phyloP scores from a whole-genome alignment of 202 grass and related monocot species.

The Panicum hallii region DNA sequence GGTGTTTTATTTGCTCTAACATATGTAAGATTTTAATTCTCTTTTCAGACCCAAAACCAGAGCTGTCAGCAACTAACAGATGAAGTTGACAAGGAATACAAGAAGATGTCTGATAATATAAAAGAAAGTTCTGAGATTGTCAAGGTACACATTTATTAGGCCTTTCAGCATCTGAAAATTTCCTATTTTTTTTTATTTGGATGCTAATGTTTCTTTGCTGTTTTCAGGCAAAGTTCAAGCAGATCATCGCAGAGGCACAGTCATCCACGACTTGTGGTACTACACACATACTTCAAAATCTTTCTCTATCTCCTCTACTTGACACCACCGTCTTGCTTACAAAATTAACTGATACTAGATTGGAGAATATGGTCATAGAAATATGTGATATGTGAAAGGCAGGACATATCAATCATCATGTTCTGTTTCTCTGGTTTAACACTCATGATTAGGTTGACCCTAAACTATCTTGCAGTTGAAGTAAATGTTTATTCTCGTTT shows the following conservation, averaged over 20 bases:
- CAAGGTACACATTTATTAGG: constrained; percentile 54
- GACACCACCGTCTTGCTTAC: not conserved
- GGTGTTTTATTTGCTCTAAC: constrained; percentile 8
- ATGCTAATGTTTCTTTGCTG: constrained; percentile 9
- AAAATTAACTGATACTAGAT: constrained; percentile 13
- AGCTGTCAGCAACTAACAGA: constrained; percentile 64
- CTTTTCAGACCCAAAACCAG: constrained; percentile 66
- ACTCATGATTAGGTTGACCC: constrained; percentile 7
- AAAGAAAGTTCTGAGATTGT: constrained; percentile 63
- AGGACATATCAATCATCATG: constrained; percentile 10
- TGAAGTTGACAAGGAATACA: constrained; percentile 80
- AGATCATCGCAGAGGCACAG: constrained; percentile 71
- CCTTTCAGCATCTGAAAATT: not conserved
- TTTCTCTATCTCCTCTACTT: constrained; percentile 15
- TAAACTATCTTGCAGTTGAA: not conserved
- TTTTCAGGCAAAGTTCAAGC: constrained; percentile 77
- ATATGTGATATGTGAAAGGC: not conserved
- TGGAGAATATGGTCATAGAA: constrained; percentile 26
- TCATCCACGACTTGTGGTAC: constrained; percentile 72
- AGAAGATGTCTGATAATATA: constrained; percentile 71
- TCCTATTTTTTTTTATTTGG: constrained; percentile 18
- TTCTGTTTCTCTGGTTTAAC: constrained; percentile 29
- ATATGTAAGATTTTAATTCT: constrained; percentile 24
- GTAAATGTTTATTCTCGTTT: not conserved
- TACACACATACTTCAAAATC: not conserved